phyloP scores from a whole-genome alignment of 2,329 filamentous ascomycete species.

The Cryphonectria radicalis region DNA sequence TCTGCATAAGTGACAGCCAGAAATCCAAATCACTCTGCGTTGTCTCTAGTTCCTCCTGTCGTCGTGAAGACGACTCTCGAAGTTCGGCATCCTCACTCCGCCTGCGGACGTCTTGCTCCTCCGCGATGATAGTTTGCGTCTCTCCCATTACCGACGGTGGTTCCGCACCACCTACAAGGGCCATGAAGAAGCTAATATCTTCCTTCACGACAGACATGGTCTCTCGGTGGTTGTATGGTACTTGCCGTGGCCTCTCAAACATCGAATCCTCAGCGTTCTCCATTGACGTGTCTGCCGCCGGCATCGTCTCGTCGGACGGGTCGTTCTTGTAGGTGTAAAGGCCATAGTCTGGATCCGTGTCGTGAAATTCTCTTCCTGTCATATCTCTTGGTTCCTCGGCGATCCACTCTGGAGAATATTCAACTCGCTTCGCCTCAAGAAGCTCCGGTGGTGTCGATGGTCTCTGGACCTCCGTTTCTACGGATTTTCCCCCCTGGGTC shows the following conservation, averaged over 20 bases:
- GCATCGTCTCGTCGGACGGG: background rate
- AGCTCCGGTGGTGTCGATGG: background rate
- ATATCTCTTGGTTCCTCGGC: background rate
- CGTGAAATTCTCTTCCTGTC: background rate
- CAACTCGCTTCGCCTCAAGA: background rate
- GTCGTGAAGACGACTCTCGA: background rate
- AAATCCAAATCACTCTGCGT: conserved; percentile 31
- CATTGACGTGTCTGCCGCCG: background rate
- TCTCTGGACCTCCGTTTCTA: background rate
- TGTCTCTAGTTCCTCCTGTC: conserved; percentile 30
- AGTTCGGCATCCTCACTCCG: background rate
- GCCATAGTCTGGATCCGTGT: background rate
- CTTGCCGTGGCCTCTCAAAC: background rate
- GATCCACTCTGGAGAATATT: conserved; percentile 12
- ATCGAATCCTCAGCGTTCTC: background rate
- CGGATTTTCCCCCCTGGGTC: background rate
- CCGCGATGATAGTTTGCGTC: background rate
- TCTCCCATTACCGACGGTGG: conserved; percentile 1
- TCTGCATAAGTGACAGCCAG: conserved; percentile 16
- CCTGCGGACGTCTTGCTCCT: conserved; percentile 11
- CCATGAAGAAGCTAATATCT: conserved; percentile 21
- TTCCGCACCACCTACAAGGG: conserved; percentile 10
- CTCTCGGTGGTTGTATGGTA: conserved; percentile 10
- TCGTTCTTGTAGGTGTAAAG: background rate
- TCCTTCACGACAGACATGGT: conserved; percentile 22